phyloP scores from a whole-genome alignment of 352 stramenopile species.

The Phytophthora capsici region DNA sequence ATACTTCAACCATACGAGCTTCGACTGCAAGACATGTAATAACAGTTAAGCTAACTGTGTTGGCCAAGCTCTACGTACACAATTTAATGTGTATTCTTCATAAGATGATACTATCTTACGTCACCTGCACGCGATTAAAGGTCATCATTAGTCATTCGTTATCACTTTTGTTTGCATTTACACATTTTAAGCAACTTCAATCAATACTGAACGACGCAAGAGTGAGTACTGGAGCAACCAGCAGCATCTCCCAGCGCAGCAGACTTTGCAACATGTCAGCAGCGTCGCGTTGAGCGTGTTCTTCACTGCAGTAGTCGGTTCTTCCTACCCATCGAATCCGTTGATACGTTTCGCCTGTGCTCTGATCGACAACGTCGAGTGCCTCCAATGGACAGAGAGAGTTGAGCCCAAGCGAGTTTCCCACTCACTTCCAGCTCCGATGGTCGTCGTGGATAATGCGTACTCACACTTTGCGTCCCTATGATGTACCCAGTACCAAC shows the following conservation, averaged over 20 bases:
- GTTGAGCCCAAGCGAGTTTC: slow-evolving; percentile 36
- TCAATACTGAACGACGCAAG: background rate
- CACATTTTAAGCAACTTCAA: no score
- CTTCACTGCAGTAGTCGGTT: slow-evolving; percentile 42
- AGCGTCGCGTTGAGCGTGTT: slow-evolving; percentile 36
- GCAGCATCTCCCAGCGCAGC: slow-evolving; percentile 41
- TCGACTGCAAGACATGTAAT: no score
- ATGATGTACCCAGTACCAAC: slow-evolving; percentile 31
- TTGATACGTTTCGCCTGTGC: slow-evolving; percentile 21
- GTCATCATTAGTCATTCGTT: no score
- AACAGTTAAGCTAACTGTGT: no score
- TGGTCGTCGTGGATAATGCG: background rate
- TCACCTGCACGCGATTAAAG: no score
- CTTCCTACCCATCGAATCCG: slow-evolving; percentile 39
- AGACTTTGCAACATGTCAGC: slow-evolving; percentile 35
- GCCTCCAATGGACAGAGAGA: slow-evolving; percentile 37
- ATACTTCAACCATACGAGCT: no score
- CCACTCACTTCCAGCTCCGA: slow-evolving; percentile 1
- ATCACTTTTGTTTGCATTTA: no score
- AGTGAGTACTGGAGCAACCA: slow-evolving; percentile 34
- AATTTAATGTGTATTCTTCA: no score
- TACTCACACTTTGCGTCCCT: slow-evolving; percentile 40
- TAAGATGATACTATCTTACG: no score
- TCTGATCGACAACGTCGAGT: slow-evolving; percentile 22
- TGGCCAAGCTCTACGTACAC: no score